These are phyloP conservation scores for Mortierella claussenii DNA, from an alignment of 192 early-diverging fungal species.

Conservation along the genomic window DNA sequence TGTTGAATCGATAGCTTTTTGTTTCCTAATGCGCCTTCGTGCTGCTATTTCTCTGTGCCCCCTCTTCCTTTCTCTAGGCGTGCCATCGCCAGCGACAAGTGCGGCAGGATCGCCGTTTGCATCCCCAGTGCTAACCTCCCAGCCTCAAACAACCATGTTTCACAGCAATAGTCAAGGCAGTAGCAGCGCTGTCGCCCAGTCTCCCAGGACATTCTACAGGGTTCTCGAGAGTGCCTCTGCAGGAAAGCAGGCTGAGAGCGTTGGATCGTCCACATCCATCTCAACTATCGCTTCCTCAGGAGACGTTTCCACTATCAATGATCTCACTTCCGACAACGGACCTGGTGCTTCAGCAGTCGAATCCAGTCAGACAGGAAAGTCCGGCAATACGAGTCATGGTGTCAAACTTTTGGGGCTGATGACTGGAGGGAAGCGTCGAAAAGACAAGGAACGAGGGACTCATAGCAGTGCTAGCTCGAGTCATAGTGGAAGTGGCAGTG, in stretches of 20 bases:
- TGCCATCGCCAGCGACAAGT: constrained; percentile 23
- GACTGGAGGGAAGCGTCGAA: constrained; percentile 23
- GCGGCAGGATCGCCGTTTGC: constrained; percentile 30
- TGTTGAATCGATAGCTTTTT: neutral
- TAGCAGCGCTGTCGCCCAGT: constrained; percentile 4
- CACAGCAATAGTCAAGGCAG: neutral
- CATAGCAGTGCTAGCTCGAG: constrained; percentile 26
- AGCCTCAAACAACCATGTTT: constrained; percentile 5
- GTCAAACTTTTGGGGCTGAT: constrained; percentile 21
- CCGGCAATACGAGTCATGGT: neutral
- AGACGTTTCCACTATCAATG: constrained; percentile 29
- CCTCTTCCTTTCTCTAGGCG: constrained; percentile 1
- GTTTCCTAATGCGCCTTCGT: neutral
- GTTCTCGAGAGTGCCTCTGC: constrained; percentile 6
- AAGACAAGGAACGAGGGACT: constrained; percentile 28
- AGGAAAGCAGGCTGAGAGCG: constrained; percentile 23
- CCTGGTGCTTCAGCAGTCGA: constrained; percentile 6
- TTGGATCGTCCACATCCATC: constrained; percentile 36
- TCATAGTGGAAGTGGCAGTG: constrained; percentile 25
- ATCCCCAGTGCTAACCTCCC: constrained; percentile 22
- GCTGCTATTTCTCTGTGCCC: neutral
- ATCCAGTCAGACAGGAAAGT: neutral
- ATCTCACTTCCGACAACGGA: constrained; percentile 20
- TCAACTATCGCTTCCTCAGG: constrained; percentile 31
- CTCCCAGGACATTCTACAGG: constrained; percentile 31